Evolutionary conservation across 345 rosid genomes (phyloP).

Genomic region (Microcos paniculata): DNA sequence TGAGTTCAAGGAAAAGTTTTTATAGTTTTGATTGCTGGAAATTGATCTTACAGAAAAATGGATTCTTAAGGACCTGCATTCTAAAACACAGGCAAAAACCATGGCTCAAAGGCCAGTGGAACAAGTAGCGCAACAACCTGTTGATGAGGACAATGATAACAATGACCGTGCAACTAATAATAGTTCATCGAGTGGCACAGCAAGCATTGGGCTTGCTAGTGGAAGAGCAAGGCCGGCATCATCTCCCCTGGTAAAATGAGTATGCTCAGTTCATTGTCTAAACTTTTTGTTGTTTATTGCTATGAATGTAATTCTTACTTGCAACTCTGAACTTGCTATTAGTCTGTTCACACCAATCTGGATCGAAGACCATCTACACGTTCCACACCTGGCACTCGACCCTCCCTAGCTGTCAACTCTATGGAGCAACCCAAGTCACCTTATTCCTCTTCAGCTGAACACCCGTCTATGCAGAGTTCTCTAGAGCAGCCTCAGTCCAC

Average conservation of each 20-base stretch:
- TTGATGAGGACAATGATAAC: constrained; percentile 36
- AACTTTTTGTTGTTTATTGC: not conserved
- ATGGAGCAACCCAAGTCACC: constrained; percentile 19
- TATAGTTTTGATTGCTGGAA: not conserved
- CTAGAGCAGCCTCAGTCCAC: constrained; percentile 44
- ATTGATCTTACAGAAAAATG: not conserved
- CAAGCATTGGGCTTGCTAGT: constrained; percentile 48
- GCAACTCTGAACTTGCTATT: constrained; percentile 17
- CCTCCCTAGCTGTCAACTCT: constrained; percentile 31
- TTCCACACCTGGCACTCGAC: constrained; percentile 38
- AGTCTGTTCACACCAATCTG: constrained; percentile 62
- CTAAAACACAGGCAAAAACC: constrained; percentile 38
- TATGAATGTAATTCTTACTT: constrained; percentile 15
- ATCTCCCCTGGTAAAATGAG: constrained; percentile 45
- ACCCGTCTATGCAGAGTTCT: constrained; percentile 40
- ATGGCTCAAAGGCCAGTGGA: constrained; percentile 32
- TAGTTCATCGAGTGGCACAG: constrained; percentile 29
- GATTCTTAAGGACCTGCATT: constrained; percentile 13
- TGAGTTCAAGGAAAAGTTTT: not conserved
- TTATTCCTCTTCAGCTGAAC: not conserved
- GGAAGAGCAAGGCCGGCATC: constrained; percentile 47
- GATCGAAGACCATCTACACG: constrained; percentile 53
- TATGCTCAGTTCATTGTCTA: not conserved
- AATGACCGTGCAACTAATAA: constrained; percentile 24
- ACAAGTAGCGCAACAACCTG: constrained; percentile 28